Percentiles rank a stretch among this genome's conserved stretches.
phyloP scores from a whole-genome alignment of 2,329 filamentous ascomycete species.

The Calonectria pseudoreteaudii region DNA sequence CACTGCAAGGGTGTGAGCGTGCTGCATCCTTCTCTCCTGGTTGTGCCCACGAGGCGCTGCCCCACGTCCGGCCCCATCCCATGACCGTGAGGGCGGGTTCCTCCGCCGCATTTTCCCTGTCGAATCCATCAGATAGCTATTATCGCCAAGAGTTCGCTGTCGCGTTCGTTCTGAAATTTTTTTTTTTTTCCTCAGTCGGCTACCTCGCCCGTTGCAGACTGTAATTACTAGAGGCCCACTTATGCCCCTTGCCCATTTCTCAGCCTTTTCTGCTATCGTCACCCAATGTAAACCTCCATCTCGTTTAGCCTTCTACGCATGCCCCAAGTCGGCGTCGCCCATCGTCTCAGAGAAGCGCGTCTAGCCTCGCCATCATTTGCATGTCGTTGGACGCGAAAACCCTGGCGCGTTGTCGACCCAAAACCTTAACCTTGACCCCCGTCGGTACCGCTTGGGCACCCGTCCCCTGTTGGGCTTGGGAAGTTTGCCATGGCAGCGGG shows the following conservation, averaged over 20 bases:
- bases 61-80: slow-evolving; percentile 3
- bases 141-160: slow-evolving; percentile 3
- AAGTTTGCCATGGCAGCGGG: slow-evolving; percentile 39
- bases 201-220: neutral
- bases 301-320: neutral
- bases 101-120: slow-evolving; percentile 9
- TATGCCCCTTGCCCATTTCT: slow-evolving; percentile 17
- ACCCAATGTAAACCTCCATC: neutral
- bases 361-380: slow-evolving; percentile 2
- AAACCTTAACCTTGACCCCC: slow-evolving; percentile 29
- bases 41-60: slow-evolving; percentile 14
- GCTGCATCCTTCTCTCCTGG: slow-evolving; percentile 5
- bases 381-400: slow-evolving; percentile 21
- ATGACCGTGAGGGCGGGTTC: slow-evolving; percentile 5
- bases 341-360: neutral
- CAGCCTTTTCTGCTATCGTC: neutral
- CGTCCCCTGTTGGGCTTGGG: slow-evolving; percentile 39
- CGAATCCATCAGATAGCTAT: slow-evolving; percentile 9
- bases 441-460: slow-evolving; percentile 36
- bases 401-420: slow-evolving; percentile 22
- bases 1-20: slow-evolving; percentile 14
- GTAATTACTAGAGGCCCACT: slow-evolving; percentile 21
- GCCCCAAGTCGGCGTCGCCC: neutral
- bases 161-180: neutral
- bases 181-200: neutral